Conservation (phyloP, 768 basidiomycete genomes). For the Pisolithus microcarpus region DNA sequence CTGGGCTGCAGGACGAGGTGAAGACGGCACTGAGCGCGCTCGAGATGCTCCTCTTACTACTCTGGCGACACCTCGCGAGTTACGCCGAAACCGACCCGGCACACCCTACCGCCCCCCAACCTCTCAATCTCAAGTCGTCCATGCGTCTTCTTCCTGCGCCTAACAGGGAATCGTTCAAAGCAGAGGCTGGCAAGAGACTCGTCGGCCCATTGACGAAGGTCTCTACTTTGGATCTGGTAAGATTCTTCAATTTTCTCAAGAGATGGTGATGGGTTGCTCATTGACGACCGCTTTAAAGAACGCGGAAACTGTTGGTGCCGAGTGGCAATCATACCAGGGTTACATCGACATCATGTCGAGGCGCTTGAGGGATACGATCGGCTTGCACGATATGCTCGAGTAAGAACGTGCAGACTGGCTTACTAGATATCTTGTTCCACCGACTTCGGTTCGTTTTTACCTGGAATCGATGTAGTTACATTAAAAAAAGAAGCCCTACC, state of each 20-base stretch:
- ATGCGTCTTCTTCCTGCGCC: slow-evolving; percentile 52
- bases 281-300: slow-evolving; percentile 28
- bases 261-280: slow-evolving; percentile 9
- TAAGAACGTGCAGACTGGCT: neutral
- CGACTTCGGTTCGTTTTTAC: too few relatives aligned
- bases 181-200: slow-evolving; percentile 50
- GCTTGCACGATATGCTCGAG: slow-evolving; percentile 39
- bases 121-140: slow-evolving; percentile 34
- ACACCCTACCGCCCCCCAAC: slow-evolving; percentile 2
- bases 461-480: neutral
- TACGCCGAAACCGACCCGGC: slow-evolving; percentile 38
- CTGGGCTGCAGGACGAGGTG: slow-evolving; percentile 37
- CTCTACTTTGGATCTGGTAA: slow-evolving; percentile 43
- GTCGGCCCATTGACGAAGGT: slow-evolving; percentile 50
- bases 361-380: slow-evolving; percentile 57
- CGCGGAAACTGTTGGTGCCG: slow-evolving; percentile 39
- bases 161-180: slow-evolving; percentile 52
- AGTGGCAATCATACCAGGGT: slow-evolving; percentile 56
- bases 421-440: neutral
- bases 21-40: slow-evolving; percentile 55
- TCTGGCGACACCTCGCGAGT: slow-evolving; percentile 74
- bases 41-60: slow-evolving; percentile 75
- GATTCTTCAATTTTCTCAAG: slow-evolving; percentile 19
- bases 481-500: slow-evolving; percentile 1
- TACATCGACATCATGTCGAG: slow-evolving; percentile 76